Base-by-base conservation (phyloP, 164 flowering plant genomes). In the Annona cherimola region DNA sequence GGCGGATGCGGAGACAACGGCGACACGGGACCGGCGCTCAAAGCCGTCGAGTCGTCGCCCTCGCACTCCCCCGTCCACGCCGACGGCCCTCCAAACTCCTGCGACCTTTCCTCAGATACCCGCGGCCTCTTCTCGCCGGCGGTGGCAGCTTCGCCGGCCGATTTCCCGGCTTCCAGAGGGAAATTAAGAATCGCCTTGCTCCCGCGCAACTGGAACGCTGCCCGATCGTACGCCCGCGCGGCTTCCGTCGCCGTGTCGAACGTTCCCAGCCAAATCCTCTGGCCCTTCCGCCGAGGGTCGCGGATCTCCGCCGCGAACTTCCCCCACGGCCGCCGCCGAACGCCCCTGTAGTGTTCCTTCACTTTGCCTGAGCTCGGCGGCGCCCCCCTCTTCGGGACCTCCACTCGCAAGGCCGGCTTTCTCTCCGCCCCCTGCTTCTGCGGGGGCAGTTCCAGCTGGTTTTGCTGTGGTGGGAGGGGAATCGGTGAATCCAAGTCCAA, bases 221-320 rank as follows among this genome's bases (percentile, higher is more conserved):
- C 78, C 5, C 81, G 80, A 57, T 84, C 86, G 69, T 84, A 84
- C 39, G 86, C 86, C 76, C 43, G 70, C 18, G 86, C 84, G 19
- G 86, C 86, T 16, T 84, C 84, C 18, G 79, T 68, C n/a, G 86
- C 83, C 2, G 83, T 81, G 45, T 84, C 86, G 68, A 67, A 81
- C 20, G 86, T 84, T 5, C 86, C 86, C 11, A 84, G 82, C 86
- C 86, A 84, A 70, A 84, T 76, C 64, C 84, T 68, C 54, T 80
- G 70, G 2, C 84, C 86, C 9, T 61, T 43, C 61, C 78, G 74
- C 19, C 70, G 76, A 18, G 86, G 83, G 54, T 84, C 84, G 3
- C 86, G 77, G 60, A 84, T 81, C 79, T 84, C 86, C 20, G 84
- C 86, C 16, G 86, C 84, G 73, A 74, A 84, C 69, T 84, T 81